phyloP scores from a whole-genome alignment of 192 early-diverging fungal genomes.

The Coemansia biformis region DNA sequence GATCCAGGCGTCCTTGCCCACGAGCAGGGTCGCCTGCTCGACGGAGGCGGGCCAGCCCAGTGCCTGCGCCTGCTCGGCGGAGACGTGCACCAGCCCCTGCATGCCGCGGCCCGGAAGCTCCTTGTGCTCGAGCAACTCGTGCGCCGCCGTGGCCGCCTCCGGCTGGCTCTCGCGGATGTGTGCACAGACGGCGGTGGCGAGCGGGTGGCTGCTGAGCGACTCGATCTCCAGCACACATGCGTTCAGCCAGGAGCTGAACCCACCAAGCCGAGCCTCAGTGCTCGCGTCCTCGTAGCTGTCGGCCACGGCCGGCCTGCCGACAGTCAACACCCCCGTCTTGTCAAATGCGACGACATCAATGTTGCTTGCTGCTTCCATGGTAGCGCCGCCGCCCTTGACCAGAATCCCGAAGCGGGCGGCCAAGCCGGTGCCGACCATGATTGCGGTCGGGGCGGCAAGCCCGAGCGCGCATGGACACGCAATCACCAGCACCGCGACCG shows the following conservation, averaged over 20 bases:
- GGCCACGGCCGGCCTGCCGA: constrained; percentile 63
- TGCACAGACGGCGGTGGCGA: constrained; percentile 66
- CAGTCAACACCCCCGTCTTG: constrained; percentile 95
- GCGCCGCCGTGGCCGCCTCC: constrained; percentile 5
- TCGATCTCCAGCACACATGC: constrained; percentile 68
- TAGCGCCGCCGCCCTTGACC: constrained; percentile 68
- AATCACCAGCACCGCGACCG: too few species aligned
- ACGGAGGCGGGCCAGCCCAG: constrained; percentile 22
- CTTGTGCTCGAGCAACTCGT: constrained; percentile 24
- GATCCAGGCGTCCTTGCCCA: constrained; percentile 74
- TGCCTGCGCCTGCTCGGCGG: constrained; percentile 10
- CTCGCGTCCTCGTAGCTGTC: constrained; percentile 24
- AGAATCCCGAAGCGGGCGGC: too few species aligned
- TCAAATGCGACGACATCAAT: constrained; percentile 92
- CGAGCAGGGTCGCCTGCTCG: constrained; percentile 27
- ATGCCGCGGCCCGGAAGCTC: constrained; percentile 47
- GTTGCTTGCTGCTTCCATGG: constrained; percentile 74
- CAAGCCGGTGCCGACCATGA: too few species aligned
- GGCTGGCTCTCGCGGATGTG: constrained; percentile 48
- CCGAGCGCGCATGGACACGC: too few species aligned
- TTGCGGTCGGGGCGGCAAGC: too few species aligned
- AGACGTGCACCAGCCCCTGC: constrained; percentile 26
- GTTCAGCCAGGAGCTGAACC: constrained; percentile 40
- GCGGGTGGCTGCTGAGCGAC: constrained; percentile 77
- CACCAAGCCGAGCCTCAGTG: constrained; percentile 5